phyloP scores from a whole-genome alignment of 495 filamentous ascomycete species.

The Aspergillus bridgeri region DNA sequence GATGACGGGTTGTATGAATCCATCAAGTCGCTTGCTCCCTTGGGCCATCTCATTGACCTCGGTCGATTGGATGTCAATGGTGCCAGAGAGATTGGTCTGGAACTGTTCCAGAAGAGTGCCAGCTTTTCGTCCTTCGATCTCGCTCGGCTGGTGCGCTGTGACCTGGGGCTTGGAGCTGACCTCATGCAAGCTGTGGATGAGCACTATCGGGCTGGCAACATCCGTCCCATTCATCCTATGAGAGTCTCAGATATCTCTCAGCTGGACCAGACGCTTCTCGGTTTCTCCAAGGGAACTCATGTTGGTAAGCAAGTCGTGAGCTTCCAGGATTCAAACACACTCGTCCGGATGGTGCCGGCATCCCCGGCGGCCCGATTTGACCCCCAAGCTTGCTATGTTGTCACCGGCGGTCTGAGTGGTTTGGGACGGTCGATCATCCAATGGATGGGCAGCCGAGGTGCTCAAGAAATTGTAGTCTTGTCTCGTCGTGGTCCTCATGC shows the following conservation, averaged over 20 bases:
- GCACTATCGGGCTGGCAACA: neutral
- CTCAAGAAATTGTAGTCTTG: neutral
- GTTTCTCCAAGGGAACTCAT: neutral
- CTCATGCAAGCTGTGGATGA: neutral
- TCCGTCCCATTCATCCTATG: neutral
- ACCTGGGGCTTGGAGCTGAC: neutral
- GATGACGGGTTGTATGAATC: neutral
- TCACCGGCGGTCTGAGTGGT: neutral
- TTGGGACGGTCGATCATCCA: neutral
- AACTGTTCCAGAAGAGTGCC: neutral
- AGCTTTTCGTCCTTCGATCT: neutral
- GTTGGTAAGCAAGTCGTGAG: neutral
- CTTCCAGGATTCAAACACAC: neutral
- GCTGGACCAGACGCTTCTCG: neutral
- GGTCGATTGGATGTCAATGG: neutral
- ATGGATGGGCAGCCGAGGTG: slow-evolving; percentile 1
- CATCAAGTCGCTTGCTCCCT: neutral
- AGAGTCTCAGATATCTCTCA: neutral
- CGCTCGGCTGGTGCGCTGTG: neutral
- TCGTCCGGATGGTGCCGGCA: neutral
- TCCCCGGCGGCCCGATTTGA: neutral
- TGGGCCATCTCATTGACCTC: slow-evolving; percentile 2
- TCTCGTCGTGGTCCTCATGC: neutral
- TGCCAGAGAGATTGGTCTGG: neutral
- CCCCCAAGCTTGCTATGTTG: neutral